Base-by-base conservation (phyloP, 2,329 filamentous ascomycete genomes). In the Colletotrichum graminicola region DNA sequence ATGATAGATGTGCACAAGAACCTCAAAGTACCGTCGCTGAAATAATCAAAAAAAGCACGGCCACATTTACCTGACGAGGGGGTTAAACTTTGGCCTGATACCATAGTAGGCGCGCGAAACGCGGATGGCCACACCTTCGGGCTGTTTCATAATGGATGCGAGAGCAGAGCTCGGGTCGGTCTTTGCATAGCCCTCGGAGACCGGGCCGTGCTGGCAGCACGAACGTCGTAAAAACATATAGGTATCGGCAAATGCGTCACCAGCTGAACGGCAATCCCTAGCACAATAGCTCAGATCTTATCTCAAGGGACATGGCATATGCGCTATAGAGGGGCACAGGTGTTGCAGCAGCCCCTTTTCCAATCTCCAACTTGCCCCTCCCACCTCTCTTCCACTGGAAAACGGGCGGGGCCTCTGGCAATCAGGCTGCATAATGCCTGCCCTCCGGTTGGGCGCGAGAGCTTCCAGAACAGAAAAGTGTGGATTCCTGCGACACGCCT, bases 381-480 rank as follows among this genome's bases (percentile, higher is more conserved):
- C 21, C 56, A 23, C 26, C 41, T 62, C 65, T 41, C 32, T 55
- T 39, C 23, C 54, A 43, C n/a, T 34, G 29, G 32, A 54, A 68
- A 68, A 63, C 54, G 54, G 52, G 45, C 23, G 23, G 26, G 34
- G 52, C 43, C 64, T 65, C 65, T 68, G 59, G 6, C 21, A 23
- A 23, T 47, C 21, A 23, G 45, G 11, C 4, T 32, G 26, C 7
- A 21, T 10, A 29, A 29, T 59, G 21, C 51, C 32, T 55, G 65
- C 34, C 34, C 51, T 64, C 45, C 65, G 59, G 59, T 71, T 71
- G 65, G 68, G n/a, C 54, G 45, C 54, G 39, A 39, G 39, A 41
- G 68, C 65, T 71, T 71, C 68, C 59, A 68, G 68, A 71, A 71
- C 59, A 68, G 68, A 71, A 71, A 59, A 60, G 32, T 63, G 68